A percentile compares a stretch with the other conserved stretches of the same genome.
phyloP scores from a whole-genome alignment of 257 asterid species.

The Solanum chiquidenum region DNA sequence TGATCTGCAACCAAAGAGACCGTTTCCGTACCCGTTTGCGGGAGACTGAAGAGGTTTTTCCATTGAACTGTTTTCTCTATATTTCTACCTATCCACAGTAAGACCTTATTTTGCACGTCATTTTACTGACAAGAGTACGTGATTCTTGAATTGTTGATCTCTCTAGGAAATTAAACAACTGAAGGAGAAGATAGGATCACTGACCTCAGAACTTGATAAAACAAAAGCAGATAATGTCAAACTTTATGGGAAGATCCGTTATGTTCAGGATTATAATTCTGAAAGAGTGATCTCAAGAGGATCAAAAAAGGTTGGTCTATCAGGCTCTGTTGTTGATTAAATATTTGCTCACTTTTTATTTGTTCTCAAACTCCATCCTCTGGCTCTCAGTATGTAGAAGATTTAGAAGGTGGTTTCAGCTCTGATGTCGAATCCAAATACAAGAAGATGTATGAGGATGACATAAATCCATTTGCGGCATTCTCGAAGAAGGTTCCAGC shows the following conservation, averaged over 20 bases:
- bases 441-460: slow-evolving; percentile 95
- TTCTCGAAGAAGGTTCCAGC: slow-evolving; percentile 75
- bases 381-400: slow-evolving; percentile 73
- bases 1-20: slow-evolving; percentile 98
- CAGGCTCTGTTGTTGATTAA: slow-evolving; percentile 4
- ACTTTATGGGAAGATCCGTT: slow-evolving; percentile 95
- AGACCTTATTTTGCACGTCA: not conserved
- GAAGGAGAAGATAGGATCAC: slow-evolving; percentile 79
- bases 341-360: not conserved
- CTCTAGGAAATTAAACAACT: slow-evolving; percentile 83
- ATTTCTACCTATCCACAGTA: not conserved
- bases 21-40: slow-evolving; percentile 90
- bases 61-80: not conserved
- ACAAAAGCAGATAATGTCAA: slow-evolving; percentile 96
- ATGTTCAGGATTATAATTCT: slow-evolving; percentile 93
- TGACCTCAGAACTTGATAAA: slow-evolving; percentile 79
- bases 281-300: slow-evolving; percentile 97
- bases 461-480: slow-evolving; percentile 98
- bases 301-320: slow-evolving; percentile 73
- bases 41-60: slow-evolving; percentile 91
- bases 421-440: slow-evolving; percentile 99
- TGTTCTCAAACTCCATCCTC: slow-evolving; percentile 3
- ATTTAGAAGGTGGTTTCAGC: slow-evolving; percentile 86
- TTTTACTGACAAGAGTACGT: not conserved
- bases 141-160: slow-evolving; percentile 7